phyloP scores from a whole-genome alignment of 2,329 filamentous ascomycete species.

The Colletotrichum navitas region DNA sequence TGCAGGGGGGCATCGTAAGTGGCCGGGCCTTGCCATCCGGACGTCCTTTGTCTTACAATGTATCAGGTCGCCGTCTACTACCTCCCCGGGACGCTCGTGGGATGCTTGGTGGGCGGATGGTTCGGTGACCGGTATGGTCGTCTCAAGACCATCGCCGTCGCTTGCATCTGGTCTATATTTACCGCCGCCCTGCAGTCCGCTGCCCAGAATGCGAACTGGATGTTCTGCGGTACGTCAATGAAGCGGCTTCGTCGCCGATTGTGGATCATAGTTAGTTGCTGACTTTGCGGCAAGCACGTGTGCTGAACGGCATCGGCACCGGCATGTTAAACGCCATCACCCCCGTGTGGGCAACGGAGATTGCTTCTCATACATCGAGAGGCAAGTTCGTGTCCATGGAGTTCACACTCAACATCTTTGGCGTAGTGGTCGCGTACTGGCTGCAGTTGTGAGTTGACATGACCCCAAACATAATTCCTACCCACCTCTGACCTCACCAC shows the following conservation, averaged over 20 bases:
- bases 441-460: slow-evolving; percentile 57
- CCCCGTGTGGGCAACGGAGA: slow-evolving; percentile 79
- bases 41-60: slow-evolving; percentile 42
- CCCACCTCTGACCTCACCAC: background rate
- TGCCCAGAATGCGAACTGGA: slow-evolving; percentile 75
- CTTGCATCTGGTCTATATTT: slow-evolving; percentile 67
- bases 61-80: slow-evolving; percentile 56
- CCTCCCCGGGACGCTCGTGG: slow-evolving; percentile 69
- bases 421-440: slow-evolving; percentile 66
- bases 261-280: background rate
- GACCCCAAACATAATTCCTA: background rate
- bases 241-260: slow-evolving; percentile 43
- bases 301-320: slow-evolving; percentile 75
- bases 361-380: slow-evolving; percentile 74
- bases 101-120: slow-evolving; percentile 73
- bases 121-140: slow-evolving; percentile 73
- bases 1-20: slow-evolving; percentile 72
- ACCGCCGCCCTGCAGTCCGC: slow-evolving; percentile 75
- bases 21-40: slow-evolving; percentile 60
- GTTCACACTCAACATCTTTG: slow-evolving; percentile 71
- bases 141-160: slow-evolving; percentile 73
- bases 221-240: slow-evolving; percentile 68
- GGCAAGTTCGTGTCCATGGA: slow-evolving; percentile 79
- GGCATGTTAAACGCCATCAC: slow-evolving; percentile 79
- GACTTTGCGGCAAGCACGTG: slow-evolving; percentile 58